A percentile compares a stretch with the other conserved stretches of the same genome.
Evolutionary conservation across 305 asterid genomes (phyloP).

Genomic region (Fraxinus dipetala): DNA sequence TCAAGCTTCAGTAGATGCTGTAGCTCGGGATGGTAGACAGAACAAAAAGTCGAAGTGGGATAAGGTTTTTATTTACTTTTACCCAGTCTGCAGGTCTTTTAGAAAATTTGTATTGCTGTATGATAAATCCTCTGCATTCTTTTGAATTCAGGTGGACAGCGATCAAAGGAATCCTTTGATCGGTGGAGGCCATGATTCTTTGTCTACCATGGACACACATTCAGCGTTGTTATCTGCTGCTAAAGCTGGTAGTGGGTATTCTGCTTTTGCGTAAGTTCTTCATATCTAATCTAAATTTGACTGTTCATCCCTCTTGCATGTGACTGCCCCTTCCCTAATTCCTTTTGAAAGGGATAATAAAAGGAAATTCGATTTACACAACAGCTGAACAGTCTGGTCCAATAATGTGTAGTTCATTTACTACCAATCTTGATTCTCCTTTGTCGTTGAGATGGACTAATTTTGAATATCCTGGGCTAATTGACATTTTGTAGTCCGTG

Average conservation of each 20-base stretch:
- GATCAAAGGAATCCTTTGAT: conserved; percentile 48
- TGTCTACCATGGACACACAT: conserved; percentile 60
- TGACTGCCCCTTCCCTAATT: too few relatives aligned
- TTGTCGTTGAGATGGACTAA: background rate
- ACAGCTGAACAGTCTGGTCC: background rate
- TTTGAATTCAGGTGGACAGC: conserved; percentile 63
- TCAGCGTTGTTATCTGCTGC: conserved; percentile 73
- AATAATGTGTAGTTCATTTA: background rate
- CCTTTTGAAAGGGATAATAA: too few relatives aligned
- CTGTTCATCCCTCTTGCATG: background rate
- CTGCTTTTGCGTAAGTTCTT: conserved; percentile 91
- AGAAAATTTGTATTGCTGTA: conserved; percentile 11
- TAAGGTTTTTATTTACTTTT: conserved; percentile 50
- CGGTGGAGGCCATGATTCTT: conserved; percentile 54
- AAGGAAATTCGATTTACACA: background rate
- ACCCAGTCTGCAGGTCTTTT: conserved; percentile 17
- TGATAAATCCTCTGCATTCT: conserved; percentile 13
- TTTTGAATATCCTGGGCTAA: background rate
- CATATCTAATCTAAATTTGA: background rate
- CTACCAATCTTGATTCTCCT: background rate
- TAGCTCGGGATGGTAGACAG: conserved; percentile 71
- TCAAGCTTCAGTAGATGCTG: conserved; percentile 43
- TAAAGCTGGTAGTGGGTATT: conserved; percentile 89
- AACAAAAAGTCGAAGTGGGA: conserved; percentile 95
- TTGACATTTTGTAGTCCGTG: background rate